These are phyloP conservation scores for Phylloporus sp. DNA, from an alignment of 768 basidiomycete species.

Conservation along the genomic window DNA sequence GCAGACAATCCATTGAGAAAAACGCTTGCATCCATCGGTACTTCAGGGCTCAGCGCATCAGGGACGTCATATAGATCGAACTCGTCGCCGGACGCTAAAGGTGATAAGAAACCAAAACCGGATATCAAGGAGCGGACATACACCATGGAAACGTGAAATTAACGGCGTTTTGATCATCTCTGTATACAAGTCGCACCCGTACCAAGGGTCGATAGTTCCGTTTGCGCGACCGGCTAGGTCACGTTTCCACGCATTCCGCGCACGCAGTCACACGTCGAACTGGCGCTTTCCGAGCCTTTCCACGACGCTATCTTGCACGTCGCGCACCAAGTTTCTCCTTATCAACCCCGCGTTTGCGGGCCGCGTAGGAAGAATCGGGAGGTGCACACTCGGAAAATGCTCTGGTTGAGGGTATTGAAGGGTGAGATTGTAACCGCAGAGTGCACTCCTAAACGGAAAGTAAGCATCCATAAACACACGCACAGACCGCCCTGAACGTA, in stretches of 20 bases:
- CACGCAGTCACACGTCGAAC: too few relatives aligned
- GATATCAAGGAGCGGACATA: conserved; percentile 18
- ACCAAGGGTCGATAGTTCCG: conserved; percentile 56
- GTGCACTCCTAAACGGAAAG: conserved; percentile 38
- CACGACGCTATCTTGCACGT: conserved; percentile 7
- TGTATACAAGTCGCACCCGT: conserved; percentile 54
- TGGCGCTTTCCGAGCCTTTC: conserved; percentile 8
- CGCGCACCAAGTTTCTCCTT: conserved; percentile 6
- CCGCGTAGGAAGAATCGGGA: neutral
- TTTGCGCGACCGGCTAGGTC: conserved; percentile 47
- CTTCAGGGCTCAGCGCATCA: conserved; percentile 39
- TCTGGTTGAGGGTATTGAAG: conserved; percentile 62
- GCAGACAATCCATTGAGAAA: conserved; percentile 51
- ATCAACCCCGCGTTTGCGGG: neutral
- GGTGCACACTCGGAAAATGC: conserved; percentile 36
- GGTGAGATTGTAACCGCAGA: conserved; percentile 65
- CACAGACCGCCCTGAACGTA: conserved; percentile 31
- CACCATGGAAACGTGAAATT: conserved; percentile 66
- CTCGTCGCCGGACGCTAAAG: conserved; percentile 18
- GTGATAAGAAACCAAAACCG: neutral
- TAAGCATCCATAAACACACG: neutral
- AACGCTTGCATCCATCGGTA: conserved; percentile 40
- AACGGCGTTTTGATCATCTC: conserved; percentile 61
- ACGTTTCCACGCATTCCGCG: conserved; percentile 39
- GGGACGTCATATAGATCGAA: conserved; percentile 49